Evolutionary conservation across 2,329 filamentous ascomycete genomes (phyloP), one percentile per base, ranked within the genome.

Genomic region (Didymosphaeria variabile): DNA sequence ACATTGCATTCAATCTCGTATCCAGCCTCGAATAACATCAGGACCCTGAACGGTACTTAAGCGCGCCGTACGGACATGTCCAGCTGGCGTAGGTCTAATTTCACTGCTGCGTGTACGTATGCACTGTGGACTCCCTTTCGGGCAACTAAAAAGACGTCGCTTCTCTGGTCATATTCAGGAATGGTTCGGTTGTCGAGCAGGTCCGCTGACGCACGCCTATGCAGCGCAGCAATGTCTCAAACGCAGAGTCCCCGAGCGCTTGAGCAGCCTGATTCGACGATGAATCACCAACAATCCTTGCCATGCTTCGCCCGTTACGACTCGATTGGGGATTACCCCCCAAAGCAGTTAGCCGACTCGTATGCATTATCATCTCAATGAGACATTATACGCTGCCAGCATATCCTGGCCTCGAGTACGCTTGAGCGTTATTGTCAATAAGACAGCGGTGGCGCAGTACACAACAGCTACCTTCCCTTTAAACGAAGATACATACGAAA

Each of bases 121-220:
- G 84, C 85, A 8, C 82, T 87, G 61, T 81, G 86, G 17, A 29
- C 21, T 42, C 36, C 34, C 50, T n/a, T 42, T 42, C 50, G n/a
- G 36, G 17, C 23, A 31, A 26, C 26, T 6, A 45, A 34, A 54
- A 17, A 17, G 23, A 12, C 17, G n/a, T 26, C 23, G 3, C 26
- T 55, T 21, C 21, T 36, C 31, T 46, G 15, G 52, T 55, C 52
- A 55, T 46, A 26, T 45, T 55, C 52, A 55, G 40, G 40, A 55
- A 55, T 9, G 15, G 23, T 15, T 46, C 52, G 40, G 29, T 46
- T 29, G 29, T 55, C 53, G 53, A 55, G 10, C 17, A 46, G 31
- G 42, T 47, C 53, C 53, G 53, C 40, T 55, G 42, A 55, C 26
- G 29, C 31, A 44, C 42, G 53, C 42, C 53, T 29, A 3, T 17